Percentiles rank a stretch among this genome's conserved stretches.
Conservation (phyloP, 768 basidiomycete genomes). For the Favolaschia claudopus region DNA sequence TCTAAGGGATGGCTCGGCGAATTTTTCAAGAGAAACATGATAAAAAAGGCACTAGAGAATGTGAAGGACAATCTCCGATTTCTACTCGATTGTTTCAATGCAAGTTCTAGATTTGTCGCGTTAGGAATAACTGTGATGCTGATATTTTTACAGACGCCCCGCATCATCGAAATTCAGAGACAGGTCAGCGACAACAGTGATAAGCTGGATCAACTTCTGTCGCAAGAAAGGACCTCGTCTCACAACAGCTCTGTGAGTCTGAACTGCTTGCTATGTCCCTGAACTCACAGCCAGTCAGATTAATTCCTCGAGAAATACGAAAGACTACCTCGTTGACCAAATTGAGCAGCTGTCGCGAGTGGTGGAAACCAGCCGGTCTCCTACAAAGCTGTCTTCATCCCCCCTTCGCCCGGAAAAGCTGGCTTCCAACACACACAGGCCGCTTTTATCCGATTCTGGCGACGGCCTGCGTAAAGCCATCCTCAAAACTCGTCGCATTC, state of each 20-base stretch:
- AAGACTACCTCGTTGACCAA: neutral
- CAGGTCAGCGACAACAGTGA: slow-evolving; percentile 6
- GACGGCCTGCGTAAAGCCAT: neutral
- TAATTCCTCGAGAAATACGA: neutral
- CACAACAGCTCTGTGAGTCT: too few relatives aligned
- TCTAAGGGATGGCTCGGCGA: neutral
- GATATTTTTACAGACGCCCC: neutral
- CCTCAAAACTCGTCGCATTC: neutral
- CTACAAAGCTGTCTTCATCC: too few relatives aligned
- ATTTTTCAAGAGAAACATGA: neutral
- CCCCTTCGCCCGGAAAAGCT: neutral
- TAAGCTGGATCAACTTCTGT: slow-evolving; percentile 1
- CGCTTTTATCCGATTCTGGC: neutral
- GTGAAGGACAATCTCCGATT: neutral
- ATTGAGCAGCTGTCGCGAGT: neutral
- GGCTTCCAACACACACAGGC: slow-evolving; percentile 1
- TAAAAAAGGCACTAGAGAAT: neutral
- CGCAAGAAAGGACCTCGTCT: too few relatives aligned
- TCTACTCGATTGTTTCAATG: neutral
- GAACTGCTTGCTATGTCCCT: too few relatives aligned
- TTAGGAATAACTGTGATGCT: neutral
- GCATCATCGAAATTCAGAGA: slow-evolving; percentile 3
- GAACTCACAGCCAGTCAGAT: neutral
- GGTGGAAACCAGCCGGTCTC: neutral
- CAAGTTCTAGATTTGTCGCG: neutral